Percentiles rank a stretch among this genome's conserved stretches.
Evolutionary conservation across 2,329 filamentous ascomycete genomes (phyloP).

Genomic region (Trichocomaceae sp.): DNA sequence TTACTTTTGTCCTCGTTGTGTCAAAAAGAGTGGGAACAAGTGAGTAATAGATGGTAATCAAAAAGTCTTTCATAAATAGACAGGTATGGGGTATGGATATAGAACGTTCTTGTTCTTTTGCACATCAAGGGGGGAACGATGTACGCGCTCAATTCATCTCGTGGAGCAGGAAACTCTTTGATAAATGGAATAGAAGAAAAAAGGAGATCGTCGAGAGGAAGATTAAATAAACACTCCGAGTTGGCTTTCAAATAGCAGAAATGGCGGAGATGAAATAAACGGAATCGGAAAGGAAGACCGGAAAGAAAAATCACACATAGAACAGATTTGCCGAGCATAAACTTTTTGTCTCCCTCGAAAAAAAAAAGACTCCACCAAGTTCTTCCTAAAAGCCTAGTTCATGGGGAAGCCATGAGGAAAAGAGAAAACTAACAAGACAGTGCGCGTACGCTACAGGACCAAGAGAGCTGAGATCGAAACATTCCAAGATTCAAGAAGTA

Average conservation of each 20-base stretch:
- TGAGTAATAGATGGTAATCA: background rate
- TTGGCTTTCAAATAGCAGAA: background rate
- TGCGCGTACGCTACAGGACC: constrained; percentile 23
- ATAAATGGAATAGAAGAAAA: background rate
- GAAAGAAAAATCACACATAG: background rate
- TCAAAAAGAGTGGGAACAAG: background rate
- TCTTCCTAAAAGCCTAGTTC: background rate
- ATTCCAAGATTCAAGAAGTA: constrained; percentile 25
- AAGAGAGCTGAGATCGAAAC: constrained; percentile 19
- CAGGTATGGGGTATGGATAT: background rate
- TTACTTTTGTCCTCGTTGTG: background rate
- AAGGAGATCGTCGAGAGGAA: background rate
- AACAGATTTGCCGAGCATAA: background rate
- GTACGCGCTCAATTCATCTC: background rate
- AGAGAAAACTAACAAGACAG: constrained; percentile 7
- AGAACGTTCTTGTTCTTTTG: background rate
- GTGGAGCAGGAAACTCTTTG: background rate
- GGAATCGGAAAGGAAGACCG: background rate
- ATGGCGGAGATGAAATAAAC: background rate
- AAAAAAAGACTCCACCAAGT: background rate
- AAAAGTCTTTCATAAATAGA: background rate
- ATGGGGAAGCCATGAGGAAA: constrained; percentile 4
- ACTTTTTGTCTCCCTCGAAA: background rate
- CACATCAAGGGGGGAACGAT: background rate
- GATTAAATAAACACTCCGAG: background rate